Conservation (phyloP, 768 basidiomycete genomes). For the Kwoniella bestiolae region DNA sequence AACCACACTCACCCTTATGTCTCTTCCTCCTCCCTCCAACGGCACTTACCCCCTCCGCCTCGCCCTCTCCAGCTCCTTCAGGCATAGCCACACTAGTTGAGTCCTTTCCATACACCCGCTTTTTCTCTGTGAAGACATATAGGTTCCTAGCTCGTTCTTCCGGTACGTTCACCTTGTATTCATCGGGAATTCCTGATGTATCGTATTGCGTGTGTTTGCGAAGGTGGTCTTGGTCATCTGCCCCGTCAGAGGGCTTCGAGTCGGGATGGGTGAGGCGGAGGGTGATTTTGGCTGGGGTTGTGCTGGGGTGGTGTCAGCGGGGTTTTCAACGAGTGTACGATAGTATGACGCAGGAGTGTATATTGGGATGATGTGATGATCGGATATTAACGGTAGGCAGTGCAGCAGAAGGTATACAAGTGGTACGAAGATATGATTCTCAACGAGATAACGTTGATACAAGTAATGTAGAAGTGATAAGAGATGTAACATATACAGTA, state of each 20-base stretch:
- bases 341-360: too few relatives aligned
- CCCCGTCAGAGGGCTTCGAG: slow-evolving; percentile 26
- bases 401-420: too few relatives aligned
- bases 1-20: slow-evolving; percentile 32
- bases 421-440: too few relatives aligned
- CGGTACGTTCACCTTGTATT: slow-evolving; percentile 87
- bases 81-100: not conserved
- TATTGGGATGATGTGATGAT: too few relatives aligned
- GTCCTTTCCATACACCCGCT: slow-evolving; percentile 26
- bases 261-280: slow-evolving; percentile 32
- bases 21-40: slow-evolving; percentile 35
- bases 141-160: slow-evolving; percentile 69
- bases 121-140: slow-evolving; percentile 43
- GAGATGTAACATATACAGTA: too few relatives aligned
- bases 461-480: too few relatives aligned
- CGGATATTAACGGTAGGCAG: too few relatives aligned
- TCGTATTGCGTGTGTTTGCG: slow-evolving; percentile 28
- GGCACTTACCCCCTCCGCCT: not conserved
- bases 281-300: slow-evolving; percentile 33
- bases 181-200: slow-evolving; percentile 61
- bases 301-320: slow-evolving; percentile 17
- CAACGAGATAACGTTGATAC: too few relatives aligned
- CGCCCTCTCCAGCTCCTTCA: slow-evolving; percentile 3
- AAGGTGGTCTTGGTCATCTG: slow-evolving; percentile 10
- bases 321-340: too few relatives aligned